Conservation (phyloP, 2,329 filamentous ascomycete species). For the Nothomitra cinnamomea region DNA sequence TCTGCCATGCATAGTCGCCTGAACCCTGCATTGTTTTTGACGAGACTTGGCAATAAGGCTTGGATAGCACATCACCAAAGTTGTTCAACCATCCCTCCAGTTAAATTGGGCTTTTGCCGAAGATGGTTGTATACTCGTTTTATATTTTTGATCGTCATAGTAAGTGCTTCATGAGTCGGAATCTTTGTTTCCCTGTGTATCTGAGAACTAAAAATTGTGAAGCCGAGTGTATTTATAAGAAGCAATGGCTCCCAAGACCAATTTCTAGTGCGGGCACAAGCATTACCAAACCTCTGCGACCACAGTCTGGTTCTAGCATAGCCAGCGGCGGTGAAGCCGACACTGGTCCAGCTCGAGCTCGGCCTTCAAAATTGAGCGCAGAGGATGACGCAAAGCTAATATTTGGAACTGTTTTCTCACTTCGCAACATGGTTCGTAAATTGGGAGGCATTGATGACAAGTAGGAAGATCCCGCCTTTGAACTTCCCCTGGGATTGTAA, state of each 20-base stretch:
- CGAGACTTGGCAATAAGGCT: slow-evolving; percentile 1
- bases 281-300: slow-evolving; percentile 26
- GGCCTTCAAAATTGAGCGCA: slow-evolving; percentile 19
- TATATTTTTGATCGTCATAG: slow-evolving; percentile 99
- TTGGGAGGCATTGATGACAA: slow-evolving; percentile 80
- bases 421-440: slow-evolving; percentile 93
- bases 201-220: slow-evolving; percentile 7
- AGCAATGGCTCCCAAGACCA: slow-evolving; percentile 55
- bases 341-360: slow-evolving; percentile 11
- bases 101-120: slow-evolving; percentile 9
- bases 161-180: slow-evolving; percentile 28
- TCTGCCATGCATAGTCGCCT: not conserved
- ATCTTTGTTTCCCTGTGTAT: not conserved
- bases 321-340: slow-evolving; percentile 25
- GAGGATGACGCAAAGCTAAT: slow-evolving; percentile 90
- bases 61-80: not conserved
- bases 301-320: slow-evolving; percentile 30
- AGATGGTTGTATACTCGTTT: slow-evolving; percentile 91
- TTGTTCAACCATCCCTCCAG: no score
- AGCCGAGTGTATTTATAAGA: slow-evolving; percentile 97
- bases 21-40: not conserved
- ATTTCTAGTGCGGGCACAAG: slow-evolving; percentile 19
- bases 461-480: slow-evolving; percentile 20
- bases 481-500: not conserved
- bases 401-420: slow-evolving; percentile 89